Evolutionary conservation across 1,284 basidiomycete genomes (phyloP), one percentile per base, ranked within the genome.

Genomic region (Stygiomarasmius scandens): DNA sequence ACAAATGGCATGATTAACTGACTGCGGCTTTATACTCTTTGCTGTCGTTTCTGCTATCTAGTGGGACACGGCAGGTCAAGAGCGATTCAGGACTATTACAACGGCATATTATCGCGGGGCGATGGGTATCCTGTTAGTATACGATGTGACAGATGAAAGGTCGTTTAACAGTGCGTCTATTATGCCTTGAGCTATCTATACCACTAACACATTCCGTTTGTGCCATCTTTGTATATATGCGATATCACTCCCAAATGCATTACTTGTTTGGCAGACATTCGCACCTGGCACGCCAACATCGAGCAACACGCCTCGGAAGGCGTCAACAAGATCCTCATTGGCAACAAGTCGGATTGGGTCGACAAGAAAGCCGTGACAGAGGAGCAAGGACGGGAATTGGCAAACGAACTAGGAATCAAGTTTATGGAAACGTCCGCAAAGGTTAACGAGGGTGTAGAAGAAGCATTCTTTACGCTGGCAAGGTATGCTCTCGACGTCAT

Each of bases 31-130:
- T 32, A 24, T 10, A 54, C 11, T 29, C 38, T 20, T 49, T 22
- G 34, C 44, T 50, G 41, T 52, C 57, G 48, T 49, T 25, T 55
- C 49, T 41, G 56, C 58, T 60, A 58, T 57, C 43, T 65, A 96
- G 93, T 98, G 95, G 95, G 95, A 98, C 73, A 99, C 97, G 59
- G 97, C 97, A 50, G 96, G 97, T 43, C 97, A 99, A 80, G 97
- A 99, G 79, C 90, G 97, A 38, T 99, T 99, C 83, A 85, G 96
- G 69, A 99, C 97, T 46, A 99, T 99, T 75, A 99, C 97, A 45
- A 98, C 96, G 9, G 96, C 97, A n/a, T 99, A 99, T 77, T 99
- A 99, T 81, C 91, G 97, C 66, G 97, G 97, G 47, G 97, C 97
- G 16, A 99, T 99, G 96, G 97, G 97, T 55, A 99, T 99, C 69